Base-by-base conservation (phyloP, 2,329 filamentous ascomycete species). In the Microdochium paspali region DNA sequence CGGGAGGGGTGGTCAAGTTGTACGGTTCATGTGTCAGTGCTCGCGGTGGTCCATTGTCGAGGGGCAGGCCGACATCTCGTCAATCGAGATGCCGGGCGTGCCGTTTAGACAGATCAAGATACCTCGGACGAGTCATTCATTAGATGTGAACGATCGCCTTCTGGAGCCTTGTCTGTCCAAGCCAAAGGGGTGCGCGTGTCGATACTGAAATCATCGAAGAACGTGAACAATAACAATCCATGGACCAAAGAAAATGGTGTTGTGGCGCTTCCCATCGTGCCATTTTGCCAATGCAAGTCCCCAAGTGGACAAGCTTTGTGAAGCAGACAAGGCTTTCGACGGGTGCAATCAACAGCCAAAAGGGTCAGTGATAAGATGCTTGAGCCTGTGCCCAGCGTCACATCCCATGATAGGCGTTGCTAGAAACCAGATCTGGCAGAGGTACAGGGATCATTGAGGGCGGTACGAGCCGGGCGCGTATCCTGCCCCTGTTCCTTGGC, bases 401-500 rank as follows among this genome's bases (percentile, higher is more conserved):
- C 4, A 7, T 40, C 6, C 6, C 18, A 35, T 9, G 13, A 40
- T 3, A 20, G 35, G 35, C 6, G 35, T 40, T 40, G 35, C 35
- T 40, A 20, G 35, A 40, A 40, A 40, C 35, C 35, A 40, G 35
- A 40, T 40, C 35, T 40, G 35, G 35, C 35, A 40, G 23, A 21
- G 35, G 20, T 21, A 40, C 35, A 40, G 23, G 35, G 54, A 65
- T 71, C 68, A 72, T 67, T 68, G 68, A 45, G 67, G 65, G 57
- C 68, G 66, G 57, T 68, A 68, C 46, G 62, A 62, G 52, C 65
- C 65, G 52, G 66, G 62, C 51, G 64, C 62, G 59, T 66, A 70
- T 58, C 67, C 66, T 51, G 66, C 63, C 56, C 63, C 66, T 58
- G 58, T 53, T 49, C 56, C 61, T 56, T 66, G 73, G 75, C 80